These are phyloP conservation scores for Monoraphidium neglectum DNA, from an alignment of 139 green algal species.

Conservation along the genomic window DNA sequence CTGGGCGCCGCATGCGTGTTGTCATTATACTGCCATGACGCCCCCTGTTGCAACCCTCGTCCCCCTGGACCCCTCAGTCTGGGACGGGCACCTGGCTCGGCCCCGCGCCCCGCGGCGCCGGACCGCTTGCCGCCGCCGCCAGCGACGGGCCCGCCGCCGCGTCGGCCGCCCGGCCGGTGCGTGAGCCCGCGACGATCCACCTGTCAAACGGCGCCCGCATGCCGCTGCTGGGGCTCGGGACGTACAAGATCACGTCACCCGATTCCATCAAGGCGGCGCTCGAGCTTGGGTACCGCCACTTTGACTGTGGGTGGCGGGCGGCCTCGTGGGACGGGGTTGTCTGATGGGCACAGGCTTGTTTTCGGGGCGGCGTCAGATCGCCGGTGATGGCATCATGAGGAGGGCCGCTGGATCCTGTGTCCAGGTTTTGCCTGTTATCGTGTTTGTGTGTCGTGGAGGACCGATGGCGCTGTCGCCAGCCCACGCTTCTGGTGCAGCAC, in stretches of 20 bases:
- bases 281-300: constrained; percentile 70
- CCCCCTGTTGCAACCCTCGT: no score
- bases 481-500: no score
- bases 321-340: no score
- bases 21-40: no score
- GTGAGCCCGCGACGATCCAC: constrained; percentile 42
- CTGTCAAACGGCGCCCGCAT: constrained; percentile 55
- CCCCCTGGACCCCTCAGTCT: constrained; percentile 33
- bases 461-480: no score
- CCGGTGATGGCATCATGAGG: no score
- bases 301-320: constrained; percentile 63
- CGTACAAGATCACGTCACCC: constrained; percentile 45
- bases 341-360: no score
- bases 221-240: constrained; percentile 76
- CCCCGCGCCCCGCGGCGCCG: constrained; percentile 54
- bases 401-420: no score
- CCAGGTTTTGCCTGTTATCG: no score
- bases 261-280: constrained; percentile 60
- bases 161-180: constrained; percentile 1
- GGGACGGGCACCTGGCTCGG: constrained; percentile 79
- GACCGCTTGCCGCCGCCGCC: not conserved
- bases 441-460: no score
- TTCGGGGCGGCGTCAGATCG: no score
- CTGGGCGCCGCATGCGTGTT: no score
- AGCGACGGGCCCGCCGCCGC: constrained; percentile 15